A percentile compares a stretch with the other conserved stretches of the same genome.
These are phyloP conservation scores for Daldinia concentrica DNA, from an alignment of 495 filamentous ascomycete genomes.

Conservation along the genomic window DNA sequence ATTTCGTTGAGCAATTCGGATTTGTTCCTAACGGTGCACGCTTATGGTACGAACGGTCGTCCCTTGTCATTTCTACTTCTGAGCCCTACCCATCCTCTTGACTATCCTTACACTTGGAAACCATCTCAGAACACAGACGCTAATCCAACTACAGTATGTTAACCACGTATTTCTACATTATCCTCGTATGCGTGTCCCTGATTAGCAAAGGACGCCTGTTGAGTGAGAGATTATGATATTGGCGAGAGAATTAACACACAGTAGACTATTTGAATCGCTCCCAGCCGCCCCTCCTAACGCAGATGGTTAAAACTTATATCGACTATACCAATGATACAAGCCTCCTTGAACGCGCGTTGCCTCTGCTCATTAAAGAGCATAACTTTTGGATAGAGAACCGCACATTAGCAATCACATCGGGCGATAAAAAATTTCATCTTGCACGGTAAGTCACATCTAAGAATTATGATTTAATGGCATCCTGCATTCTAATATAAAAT, in stretches of 20 bases:
- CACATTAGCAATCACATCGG: slow-evolving; percentile 47
- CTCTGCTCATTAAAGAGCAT: slow-evolving; percentile 59
- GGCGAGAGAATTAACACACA: neutral
- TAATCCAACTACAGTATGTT: slow-evolving; percentile 30
- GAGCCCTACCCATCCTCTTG: neutral
- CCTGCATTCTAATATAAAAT: neutral
- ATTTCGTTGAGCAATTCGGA: slow-evolving; percentile 59
- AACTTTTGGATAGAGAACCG: slow-evolving; percentile 58
- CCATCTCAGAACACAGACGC: neutral
- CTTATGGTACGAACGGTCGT: slow-evolving; percentile 40
- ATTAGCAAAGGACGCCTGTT: neutral
- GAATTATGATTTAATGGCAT: neutral
- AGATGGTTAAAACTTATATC: slow-evolving; percentile 60
- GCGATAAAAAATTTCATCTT: slow-evolving; percentile 51
- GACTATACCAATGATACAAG: slow-evolving; percentile 61
- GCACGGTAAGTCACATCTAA: slow-evolving; percentile 47
- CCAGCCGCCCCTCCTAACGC: slow-evolving; percentile 59
- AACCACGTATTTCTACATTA: neutral
- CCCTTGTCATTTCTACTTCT: neutral
- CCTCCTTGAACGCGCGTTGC: slow-evolving; percentile 56
- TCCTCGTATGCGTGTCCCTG: neutral
- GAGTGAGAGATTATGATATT: neutral
- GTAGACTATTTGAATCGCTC: slow-evolving; percentile 58
- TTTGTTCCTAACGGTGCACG: slow-evolving; percentile 62
- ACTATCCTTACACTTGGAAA: neutral